Base-by-base conservation (phyloP, 2,329 filamentous ascomycete genomes). In the Botrytis deweyae region DNA sequence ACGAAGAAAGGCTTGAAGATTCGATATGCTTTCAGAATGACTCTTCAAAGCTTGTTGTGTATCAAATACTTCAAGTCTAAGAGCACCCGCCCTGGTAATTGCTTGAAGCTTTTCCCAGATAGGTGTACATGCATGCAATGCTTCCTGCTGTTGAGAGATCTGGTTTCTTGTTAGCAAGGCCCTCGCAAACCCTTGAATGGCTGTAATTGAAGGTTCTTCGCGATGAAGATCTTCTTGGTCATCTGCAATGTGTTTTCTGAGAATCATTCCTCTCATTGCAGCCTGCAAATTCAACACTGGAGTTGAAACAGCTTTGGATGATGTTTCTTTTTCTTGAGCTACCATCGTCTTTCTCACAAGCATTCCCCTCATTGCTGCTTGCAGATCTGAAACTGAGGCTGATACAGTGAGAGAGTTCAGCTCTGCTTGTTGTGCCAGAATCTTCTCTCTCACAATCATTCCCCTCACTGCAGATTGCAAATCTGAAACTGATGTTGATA, bases 181-280 rank as follows among this genome's bases (percentile, higher is more conserved):
- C 82, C 92, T 87, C 52, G 88, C 86, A 74, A 73, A 69, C 78
- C 91, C 89, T 83, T 95, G 92, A 74, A 94, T 82, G 71, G 85
- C 83, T 70, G 85, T 85, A 75, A 90, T 85, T 52, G 85, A 84
- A 62, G 81, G 81, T 76, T 85, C 84, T 78, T 89, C 82, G 73
- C 84, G 83, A 73, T 87, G 85, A 68, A 92, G 84, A 72, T 84
- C 81, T 76, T 84, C 82, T 73, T 87, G 84, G 74, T 90, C 87
- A 68, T 87, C 83, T 29, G 86, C 84, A 72, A 91, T 82, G 65
- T 86, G 85, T 58, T 78, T 79, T 78, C 93, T 87, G 76, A 90
- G 82, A 74, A 93, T 82, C 77, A 78, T 78, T 46, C 72, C 72
- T n/a, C 72, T 36, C 58, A 73, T 49, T 38, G 70, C 70, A 65